Base-by-base conservation (phyloP, 306 rosid genomes). In the Cicer cuneatum region DNA sequence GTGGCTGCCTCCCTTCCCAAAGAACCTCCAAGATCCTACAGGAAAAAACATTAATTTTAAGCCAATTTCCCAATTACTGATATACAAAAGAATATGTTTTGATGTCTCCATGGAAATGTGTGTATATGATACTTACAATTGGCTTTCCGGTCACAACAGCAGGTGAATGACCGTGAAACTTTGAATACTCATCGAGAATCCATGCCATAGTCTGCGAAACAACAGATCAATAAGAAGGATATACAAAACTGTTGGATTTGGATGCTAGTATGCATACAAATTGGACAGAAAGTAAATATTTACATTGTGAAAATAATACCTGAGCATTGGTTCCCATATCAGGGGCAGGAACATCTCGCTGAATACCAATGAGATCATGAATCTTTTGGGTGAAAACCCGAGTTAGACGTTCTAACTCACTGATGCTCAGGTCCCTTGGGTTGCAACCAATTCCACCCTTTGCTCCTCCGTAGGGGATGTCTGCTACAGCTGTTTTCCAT, bases 381-480 rank as follows among this genome's bases (percentile, higher is more conserved):
- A 90, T 90, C 83, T 81, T 90, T 65, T 88, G 93, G 70, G 96
- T 90, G 83, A 90, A 90, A 66, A 90, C 96, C n/a, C 91, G 91
- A 66, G 96, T 90, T 46, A 90, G 88, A 47, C 91, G 88, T 61
- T 90, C 93, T 61, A 83, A 86, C 75, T 90, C 93, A 37, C 85
- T 90, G 7, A 80, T 6, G 43, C 91, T 90, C 39, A 85, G 48
- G 42, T 88, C 96, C 81, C 85, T 83, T 0, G 96, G 96, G 51
- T 83, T 83, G 85, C 96, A 90, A 39, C 91, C 93, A 7, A 90
- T 90, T 37, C 93, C 93, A 52, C 96, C 94, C 82, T 91, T 89
- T 48, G 97, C 97, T 52, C 97, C 97, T 53, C 97, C 97, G 16
- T 91, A 91, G 7, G 97, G 97, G 53, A 89, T 84, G 71, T 89